Conservation (phyloP, 306 rosid species). For the Vigna hirtella region DNA sequence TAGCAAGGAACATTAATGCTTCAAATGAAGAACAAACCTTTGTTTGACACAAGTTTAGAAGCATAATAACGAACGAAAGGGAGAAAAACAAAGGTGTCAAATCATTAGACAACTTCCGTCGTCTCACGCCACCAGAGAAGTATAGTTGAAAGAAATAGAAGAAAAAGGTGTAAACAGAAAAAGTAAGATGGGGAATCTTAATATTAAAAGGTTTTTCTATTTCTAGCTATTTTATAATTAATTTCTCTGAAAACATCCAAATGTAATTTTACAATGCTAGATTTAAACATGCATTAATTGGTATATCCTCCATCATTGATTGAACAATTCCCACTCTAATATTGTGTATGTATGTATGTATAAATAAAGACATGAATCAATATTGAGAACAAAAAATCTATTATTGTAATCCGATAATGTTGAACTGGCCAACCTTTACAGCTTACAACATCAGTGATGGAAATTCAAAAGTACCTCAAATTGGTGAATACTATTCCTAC, state of each 20-base stretch:
- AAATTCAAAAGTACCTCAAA: slow-evolving; percentile 36
- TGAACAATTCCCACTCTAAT: too few species aligned
- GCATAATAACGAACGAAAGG: too few species aligned
- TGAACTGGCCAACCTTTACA: slow-evolving; percentile 16
- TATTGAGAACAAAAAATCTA: slow-evolving; percentile 22
- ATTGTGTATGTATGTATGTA: too few species aligned
- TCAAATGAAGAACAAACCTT: too few species aligned
- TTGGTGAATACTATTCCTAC: slow-evolving; percentile 38
- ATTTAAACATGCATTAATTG: not conserved
- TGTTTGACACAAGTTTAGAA: too few species aligned
- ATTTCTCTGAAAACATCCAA: not conserved
- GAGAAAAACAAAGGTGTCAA: not conserved
- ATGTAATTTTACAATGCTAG: not conserved
- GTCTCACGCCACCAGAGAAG: slow-evolving; percentile 5
- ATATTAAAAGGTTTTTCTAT: not conserved
- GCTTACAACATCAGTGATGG: slow-evolving; percentile 32
- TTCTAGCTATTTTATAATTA: slow-evolving; percentile 26
- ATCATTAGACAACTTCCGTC: not conserved
- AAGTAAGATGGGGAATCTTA: slow-evolving; percentile 7
- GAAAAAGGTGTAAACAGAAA: not conserved
- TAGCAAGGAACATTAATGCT: too few species aligned
- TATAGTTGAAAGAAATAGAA: not conserved
- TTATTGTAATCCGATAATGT: slow-evolving; percentile 24
- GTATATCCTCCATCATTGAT: slow-evolving; percentile 5
- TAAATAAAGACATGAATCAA: slow-evolving; percentile 28